Evolutionary conservation across 495 filamentous ascomycete genomes (phyloP), one percentile per base, ranked within the genome.

Genomic region (Aspergillus saccharolyticus): DNA sequence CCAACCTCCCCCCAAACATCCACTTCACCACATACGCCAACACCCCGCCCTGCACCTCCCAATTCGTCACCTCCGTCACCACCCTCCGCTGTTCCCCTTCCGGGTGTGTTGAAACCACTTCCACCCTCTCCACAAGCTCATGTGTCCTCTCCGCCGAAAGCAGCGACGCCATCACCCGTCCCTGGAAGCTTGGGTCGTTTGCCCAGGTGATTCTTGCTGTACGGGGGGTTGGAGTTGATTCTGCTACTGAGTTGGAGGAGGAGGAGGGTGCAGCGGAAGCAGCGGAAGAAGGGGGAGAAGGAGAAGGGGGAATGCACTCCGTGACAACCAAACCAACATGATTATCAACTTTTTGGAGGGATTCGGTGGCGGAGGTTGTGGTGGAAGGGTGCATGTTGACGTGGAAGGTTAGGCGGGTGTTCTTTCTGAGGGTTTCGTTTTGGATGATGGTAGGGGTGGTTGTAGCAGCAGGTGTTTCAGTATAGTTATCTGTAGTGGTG

Each of bases 331-430:
- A 52, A 12, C 52, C 24, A 8, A 65, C 60, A 46, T 72, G 66
- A 15, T 63, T 61, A 14, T 60, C 57, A 8, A 62, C 57, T 19
- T 73, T 65, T 7, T 69, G 65, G n/a, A 68, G 66, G 6, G 63
- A 39, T 12, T 39, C 4, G 6, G 33, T 5, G 2, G 33, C 33
- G 4, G 33, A 6, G 33, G 33, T 2, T 12, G 33, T 2, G 2
- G 69, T 65, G 8, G 60, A 56, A 8, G 74, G 61, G 39, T 77
- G 66, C 75, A 79, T 77, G 53, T 71, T 66, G 22, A 76, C 75
- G 46, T 76, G 71, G 54, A 78, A 73, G 21, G 69, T 79, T 44
- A 78, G 58, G 49, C 52, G 59, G 2, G 75, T 77, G 16, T n/a
- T n/a, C n/a, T n/a, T n/a, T n/a, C n/a, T n/a, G n/a, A n/a, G n/a